Percentiles rank a stretch among this genome's conserved stretches.
Conservation (phyloP, 805 yeast genomes). For the Wickerhamiella azymoides region DNA sequence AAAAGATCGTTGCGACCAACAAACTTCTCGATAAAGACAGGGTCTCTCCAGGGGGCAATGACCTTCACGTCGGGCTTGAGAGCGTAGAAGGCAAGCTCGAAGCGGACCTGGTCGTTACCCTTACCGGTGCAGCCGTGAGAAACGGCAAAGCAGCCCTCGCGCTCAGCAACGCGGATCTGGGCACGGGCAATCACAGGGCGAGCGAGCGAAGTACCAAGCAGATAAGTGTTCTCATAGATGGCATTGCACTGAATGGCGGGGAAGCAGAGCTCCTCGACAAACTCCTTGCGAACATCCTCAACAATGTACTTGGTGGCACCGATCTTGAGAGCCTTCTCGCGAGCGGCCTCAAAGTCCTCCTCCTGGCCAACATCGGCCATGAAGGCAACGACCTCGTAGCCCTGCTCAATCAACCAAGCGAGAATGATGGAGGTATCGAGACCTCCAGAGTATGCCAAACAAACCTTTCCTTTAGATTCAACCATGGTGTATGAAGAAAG, state of each 20-base stretch:
- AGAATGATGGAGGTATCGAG: slow-evolving; percentile 93
- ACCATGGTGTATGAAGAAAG: not conserved
- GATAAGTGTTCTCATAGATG: slow-evolving; percentile 91
- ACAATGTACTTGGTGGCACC: slow-evolving; percentile 94
- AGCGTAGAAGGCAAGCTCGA: slow-evolving; percentile 93
- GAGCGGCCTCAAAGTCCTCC: slow-evolving; percentile 96
- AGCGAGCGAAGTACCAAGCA: slow-evolving; percentile 94
- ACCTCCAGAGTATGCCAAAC: slow-evolving; percentile 99
- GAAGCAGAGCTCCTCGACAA: slow-evolving; percentile 80
- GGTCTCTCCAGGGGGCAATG: slow-evolving; percentile 99
- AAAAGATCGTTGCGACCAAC: slow-evolving; percentile 96
- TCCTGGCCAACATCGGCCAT: slow-evolving; percentile 99
- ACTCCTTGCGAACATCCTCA: slow-evolving; percentile 89
- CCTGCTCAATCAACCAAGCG: slow-evolving; percentile 96
- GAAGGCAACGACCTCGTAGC: slow-evolving; percentile 96
- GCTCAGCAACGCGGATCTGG: slow-evolving; percentile 91
- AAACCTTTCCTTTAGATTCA: slow-evolving; percentile 97
- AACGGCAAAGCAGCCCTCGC: slow-evolving; percentile 96
- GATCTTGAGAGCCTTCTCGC: slow-evolving; percentile 86
- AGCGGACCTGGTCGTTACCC: slow-evolving; percentile 99
- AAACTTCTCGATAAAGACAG: slow-evolving; percentile 82
- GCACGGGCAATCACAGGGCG: slow-evolving; percentile 99
- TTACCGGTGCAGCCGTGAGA: slow-evolving; percentile 99
- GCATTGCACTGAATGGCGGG: slow-evolving; percentile 98
- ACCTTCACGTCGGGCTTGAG: slow-evolving; percentile 93